A percentile compares a stretch with the other conserved stretches of the same genome.
Conservation (phyloP, 164 flowering plant species). For the Magnolia officinalis region DNA sequence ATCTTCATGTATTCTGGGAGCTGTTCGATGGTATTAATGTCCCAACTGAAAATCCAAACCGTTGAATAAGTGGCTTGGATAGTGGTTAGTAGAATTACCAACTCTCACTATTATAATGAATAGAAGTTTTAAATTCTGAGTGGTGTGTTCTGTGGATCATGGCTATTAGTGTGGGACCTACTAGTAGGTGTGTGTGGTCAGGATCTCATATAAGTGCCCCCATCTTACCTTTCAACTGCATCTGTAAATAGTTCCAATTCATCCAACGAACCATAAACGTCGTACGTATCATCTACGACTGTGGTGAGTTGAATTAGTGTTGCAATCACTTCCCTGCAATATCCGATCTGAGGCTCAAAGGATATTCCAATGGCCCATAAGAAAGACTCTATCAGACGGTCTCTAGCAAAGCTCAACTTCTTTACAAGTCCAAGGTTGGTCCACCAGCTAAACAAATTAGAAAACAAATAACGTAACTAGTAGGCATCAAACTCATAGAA, state of each 20-base stretch:
- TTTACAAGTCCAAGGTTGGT: slow-evolving; percentile 19
- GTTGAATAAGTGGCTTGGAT: too few species aligned
- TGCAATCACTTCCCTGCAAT: slow-evolving; percentile 27
- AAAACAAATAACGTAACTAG: not conserved
- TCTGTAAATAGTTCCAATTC: slow-evolving; percentile 38
- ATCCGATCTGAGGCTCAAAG: slow-evolving; percentile 24
- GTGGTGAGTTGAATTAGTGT: slow-evolving; percentile 24
- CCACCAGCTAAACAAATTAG: slow-evolving; percentile 10
- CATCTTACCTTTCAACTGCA: slow-evolving; percentile 32
- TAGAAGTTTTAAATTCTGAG: not conserved
- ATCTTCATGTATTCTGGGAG: slow-evolving; percentile 50
- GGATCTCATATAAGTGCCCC: not conserved
- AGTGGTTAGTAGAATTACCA: too few species aligned
- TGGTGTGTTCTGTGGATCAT: too few species aligned
- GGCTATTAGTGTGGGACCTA: too few species aligned
- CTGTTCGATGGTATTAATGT: slow-evolving; percentile 15
- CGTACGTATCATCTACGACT: slow-evolving; percentile 37
- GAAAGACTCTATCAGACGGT: slow-evolving; percentile 38
- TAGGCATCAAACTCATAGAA: not conserved
- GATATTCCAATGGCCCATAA: slow-evolving; percentile 29
- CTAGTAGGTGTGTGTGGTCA: not conserved
- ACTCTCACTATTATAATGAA: not conserved
- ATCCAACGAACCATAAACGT: slow-evolving; percentile 37
- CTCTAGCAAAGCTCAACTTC: slow-evolving; percentile 33
- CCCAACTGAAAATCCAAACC: slow-evolving; percentile 29